Conservation (phyloP, 1,284 basidiomycete genomes). For the Marasmius sp. region DNA sequence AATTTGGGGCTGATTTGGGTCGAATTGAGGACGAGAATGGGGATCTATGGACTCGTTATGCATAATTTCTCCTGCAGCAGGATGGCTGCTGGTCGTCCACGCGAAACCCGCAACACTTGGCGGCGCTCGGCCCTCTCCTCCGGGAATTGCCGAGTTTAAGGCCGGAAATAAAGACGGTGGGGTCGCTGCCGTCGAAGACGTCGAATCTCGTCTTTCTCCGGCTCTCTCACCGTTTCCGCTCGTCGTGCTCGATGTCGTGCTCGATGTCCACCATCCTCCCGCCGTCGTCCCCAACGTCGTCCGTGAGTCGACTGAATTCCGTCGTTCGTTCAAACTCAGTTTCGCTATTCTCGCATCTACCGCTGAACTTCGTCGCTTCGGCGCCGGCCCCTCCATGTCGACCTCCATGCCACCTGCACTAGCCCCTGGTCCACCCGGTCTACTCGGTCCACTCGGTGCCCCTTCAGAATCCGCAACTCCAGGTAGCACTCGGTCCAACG, state of each 20-base stretch:
- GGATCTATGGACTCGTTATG: slow-evolving; percentile 40
- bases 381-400: slow-evolving; percentile 65
- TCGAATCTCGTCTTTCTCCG: slow-evolving; percentile 70
- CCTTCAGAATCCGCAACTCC: slow-evolving; percentile 54
- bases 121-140: slow-evolving; percentile 56
- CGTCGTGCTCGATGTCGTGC: not conserved
- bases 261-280: not conserved
- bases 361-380: slow-evolving; percentile 77
- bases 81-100: slow-evolving; percentile 62
- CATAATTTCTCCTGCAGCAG: slow-evolving; percentile 38
- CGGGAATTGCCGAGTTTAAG: slow-evolving; percentile 57
- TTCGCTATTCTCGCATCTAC: slow-evolving; percentile 75
- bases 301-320: slow-evolving; percentile 68
- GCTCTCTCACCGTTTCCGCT: slow-evolving; percentile 49
- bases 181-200: slow-evolving; percentile 58
- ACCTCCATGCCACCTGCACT: slow-evolving; percentile 64
- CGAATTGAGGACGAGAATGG: not conserved
- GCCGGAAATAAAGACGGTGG: slow-evolving; percentile 66
- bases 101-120: slow-evolving; percentile 66
- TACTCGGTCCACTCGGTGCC: slow-evolving; percentile 47
- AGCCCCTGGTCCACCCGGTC: slow-evolving; percentile 31
- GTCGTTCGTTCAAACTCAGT: slow-evolving; percentile 71
- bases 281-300: not conserved
- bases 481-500: slow-evolving; percentile 56
- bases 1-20: slow-evolving; percentile 1